These are phyloP conservation scores for Trametes cubensis DNA, from an alignment of 768 basidiomycete species.

Conservation along the genomic window DNA sequence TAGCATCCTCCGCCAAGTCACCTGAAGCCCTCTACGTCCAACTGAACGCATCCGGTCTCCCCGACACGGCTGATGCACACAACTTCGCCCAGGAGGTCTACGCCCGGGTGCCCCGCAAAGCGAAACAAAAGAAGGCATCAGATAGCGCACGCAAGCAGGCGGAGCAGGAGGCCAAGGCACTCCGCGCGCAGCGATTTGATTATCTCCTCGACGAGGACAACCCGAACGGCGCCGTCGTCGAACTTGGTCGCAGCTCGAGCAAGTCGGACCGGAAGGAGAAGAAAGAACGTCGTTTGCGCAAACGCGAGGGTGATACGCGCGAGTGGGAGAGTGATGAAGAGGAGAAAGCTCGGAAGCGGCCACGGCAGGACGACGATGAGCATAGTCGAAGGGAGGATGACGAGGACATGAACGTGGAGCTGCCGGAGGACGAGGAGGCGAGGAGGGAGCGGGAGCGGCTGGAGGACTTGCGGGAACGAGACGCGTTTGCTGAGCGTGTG, in stretches of 20 bases:
- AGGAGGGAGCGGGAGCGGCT: conserved; percentile 73
- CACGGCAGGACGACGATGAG: conserved; percentile 49
- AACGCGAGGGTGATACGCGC: conserved; percentile 77
- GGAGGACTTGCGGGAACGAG: conserved; percentile 83
- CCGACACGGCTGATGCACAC: conserved; percentile 79
- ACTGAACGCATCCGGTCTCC: conserved; percentile 77
- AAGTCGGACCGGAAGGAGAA: conserved; percentile 50
- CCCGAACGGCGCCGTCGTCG: conserved; percentile 41
- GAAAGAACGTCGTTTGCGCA: conserved; percentile 68
- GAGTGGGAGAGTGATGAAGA: conserved; percentile 95
- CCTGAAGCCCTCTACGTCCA: conserved; percentile 76
- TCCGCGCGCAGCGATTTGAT: conserved; percentile 74
- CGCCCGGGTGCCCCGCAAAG: conserved; percentile 73
- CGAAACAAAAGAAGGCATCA: conserved; percentile 62
- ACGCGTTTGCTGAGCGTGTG: conserved; percentile 91
- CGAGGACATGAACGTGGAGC: conserved; percentile 43
- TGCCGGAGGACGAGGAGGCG: conserved; percentile 69
- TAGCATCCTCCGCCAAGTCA: conserved; percentile 83
- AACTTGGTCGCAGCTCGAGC: conserved; percentile 37
- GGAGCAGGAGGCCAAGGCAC: conserved; percentile 72
- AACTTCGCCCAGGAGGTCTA: conserved; percentile 80
- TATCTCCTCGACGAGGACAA: conserved; percentile 83
- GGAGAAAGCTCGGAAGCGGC: conserved; percentile 69
- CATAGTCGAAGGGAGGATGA: conserved; percentile 43
- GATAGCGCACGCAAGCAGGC: conserved; percentile 60